Evolutionary conservation across 2,329 filamentous ascomycete species (phyloP).

Genomic region (Pseudogymnoascus sp.): DNA sequence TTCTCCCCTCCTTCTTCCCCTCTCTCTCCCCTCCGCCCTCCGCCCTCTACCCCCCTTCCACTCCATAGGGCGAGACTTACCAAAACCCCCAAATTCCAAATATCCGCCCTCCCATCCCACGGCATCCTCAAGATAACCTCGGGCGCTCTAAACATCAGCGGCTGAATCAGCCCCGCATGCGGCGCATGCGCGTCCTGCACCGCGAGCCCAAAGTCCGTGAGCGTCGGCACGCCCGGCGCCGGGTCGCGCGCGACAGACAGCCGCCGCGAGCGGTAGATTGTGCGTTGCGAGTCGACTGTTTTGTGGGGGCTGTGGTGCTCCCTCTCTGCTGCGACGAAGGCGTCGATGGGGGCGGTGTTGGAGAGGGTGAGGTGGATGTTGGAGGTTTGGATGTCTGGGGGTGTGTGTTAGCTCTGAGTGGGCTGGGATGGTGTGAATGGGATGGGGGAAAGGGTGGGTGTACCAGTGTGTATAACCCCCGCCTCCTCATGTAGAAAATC

Average conservation of each 20-base stretch:
- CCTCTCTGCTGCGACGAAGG: conserved; percentile 18
- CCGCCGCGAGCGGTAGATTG: conserved; percentile 23
- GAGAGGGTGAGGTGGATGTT: conserved; percentile 25
- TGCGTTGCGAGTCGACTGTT: conserved; percentile 18
- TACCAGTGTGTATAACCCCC: conserved; percentile 23
- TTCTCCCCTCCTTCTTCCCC: background rate
- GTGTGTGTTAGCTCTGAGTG: background rate
- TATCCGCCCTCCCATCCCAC: conserved; percentile 21
- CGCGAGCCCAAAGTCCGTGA: background rate
- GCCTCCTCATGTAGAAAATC: conserved; percentile 22
- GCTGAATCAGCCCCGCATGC: background rate
- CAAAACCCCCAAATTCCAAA: conserved; percentile 23
- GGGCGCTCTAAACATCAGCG: conserved; percentile 14
- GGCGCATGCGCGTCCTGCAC: background rate
- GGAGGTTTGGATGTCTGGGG: conserved; percentile 26
- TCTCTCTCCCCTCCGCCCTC: too few species aligned
- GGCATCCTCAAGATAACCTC: conserved; percentile 18
- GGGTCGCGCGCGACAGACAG: conserved; percentile 17
- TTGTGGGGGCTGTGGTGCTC: conserved; percentile 25
- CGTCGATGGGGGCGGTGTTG: background rate
- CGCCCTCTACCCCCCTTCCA: background rate
- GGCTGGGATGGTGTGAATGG: background rate
- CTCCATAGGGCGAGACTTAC: conserved; percentile 12
- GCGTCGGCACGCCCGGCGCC: conserved; percentile 12
- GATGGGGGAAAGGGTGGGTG: conserved; percentile 11